Percentiles rank a stretch among this genome's conserved stretches.
These are phyloP conservation scores for Beauveria rudraprayagi DNA, from an alignment of 2,329 filamentous ascomycete species.

Conservation along the genomic window DNA sequence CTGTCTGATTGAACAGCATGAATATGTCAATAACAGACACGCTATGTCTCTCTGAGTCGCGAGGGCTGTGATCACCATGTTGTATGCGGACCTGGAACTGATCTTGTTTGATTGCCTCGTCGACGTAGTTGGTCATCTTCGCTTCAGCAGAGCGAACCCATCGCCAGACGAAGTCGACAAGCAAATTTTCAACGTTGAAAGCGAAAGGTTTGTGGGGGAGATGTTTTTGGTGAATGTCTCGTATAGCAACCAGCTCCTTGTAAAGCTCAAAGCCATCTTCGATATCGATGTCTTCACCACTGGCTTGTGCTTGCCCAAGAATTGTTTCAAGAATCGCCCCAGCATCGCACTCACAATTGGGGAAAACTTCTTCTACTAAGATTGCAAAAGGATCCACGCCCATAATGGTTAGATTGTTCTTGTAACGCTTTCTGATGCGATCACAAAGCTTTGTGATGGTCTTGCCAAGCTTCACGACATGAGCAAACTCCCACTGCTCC, in stretches of 20 bases:
- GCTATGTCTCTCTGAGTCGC: constrained; percentile 82
- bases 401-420: constrained; percentile 80
- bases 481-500: constrained; percentile 81
- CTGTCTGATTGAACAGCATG: constrained; percentile 83
- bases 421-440: constrained; percentile 86
- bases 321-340: constrained; percentile 78
- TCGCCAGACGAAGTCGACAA: constrained; percentile 91
- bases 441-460: constrained; percentile 78
- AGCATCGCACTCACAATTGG: constrained; percentile 83
- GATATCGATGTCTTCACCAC: constrained; percentile 68
- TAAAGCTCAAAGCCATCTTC: constrained; percentile 94
- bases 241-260: constrained; percentile 76
- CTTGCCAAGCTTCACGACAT: constrained; percentile 84
- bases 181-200: constrained; percentile 77
- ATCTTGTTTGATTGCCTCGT: constrained; percentile 86
- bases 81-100: constrained; percentile 68
- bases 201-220: constrained; percentile 69
- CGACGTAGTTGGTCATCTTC: constrained; percentile 75
- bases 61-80: constrained; percentile 52
- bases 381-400: constrained; percentile 59
- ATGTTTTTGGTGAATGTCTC: constrained; percentile 68
- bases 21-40: constrained; percentile 91
- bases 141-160: constrained; percentile 80
- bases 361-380: constrained; percentile 75
- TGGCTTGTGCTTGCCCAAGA: constrained; percentile 61